Evolutionary conservation across 257 asterid genomes (phyloP).

Genomic region (Petunia axillaris): DNA sequence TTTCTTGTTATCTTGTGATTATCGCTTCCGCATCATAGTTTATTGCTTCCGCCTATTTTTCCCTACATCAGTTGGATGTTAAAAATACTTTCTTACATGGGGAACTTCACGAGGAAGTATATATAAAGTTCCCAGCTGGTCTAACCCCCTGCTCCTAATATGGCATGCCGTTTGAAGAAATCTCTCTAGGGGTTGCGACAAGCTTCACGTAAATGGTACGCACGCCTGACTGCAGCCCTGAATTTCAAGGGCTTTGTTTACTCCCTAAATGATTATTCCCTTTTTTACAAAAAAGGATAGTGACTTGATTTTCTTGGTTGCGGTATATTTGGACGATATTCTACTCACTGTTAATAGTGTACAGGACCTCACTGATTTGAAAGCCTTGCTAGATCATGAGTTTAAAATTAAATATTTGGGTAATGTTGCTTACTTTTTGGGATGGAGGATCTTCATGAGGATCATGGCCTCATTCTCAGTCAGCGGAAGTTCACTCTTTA

Average conservation of each 20-base stretch:
- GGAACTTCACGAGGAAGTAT: too few relatives aligned
- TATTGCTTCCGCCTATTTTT: too few relatives aligned
- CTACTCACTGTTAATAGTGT: background rate
- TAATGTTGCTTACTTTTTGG: background rate
- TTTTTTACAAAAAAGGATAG: background rate
- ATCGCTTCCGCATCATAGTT: too few relatives aligned
- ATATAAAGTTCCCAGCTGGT: background rate
- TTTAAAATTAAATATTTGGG: background rate
- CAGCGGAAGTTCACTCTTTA: background rate
- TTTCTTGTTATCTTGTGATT: too few relatives aligned
- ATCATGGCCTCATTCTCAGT: background rate
- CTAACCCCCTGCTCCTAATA: background rate
- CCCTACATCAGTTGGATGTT: too few relatives aligned
- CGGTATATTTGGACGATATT: background rate
- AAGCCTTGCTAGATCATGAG: background rate
- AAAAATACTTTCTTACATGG: too few relatives aligned
- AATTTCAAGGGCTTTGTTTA: background rate
- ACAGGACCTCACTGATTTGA: background rate
- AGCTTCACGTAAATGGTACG: background rate
- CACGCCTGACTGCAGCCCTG: too few relatives aligned
- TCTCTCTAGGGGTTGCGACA: constrained; percentile 1
- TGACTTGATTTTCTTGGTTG: background rate
- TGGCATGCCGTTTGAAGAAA: background rate
- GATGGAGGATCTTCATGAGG: background rate
- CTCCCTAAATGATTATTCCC: background rate